Conservation (phyloP, 208 protist genomes). For the Leishmania major region DNA sequence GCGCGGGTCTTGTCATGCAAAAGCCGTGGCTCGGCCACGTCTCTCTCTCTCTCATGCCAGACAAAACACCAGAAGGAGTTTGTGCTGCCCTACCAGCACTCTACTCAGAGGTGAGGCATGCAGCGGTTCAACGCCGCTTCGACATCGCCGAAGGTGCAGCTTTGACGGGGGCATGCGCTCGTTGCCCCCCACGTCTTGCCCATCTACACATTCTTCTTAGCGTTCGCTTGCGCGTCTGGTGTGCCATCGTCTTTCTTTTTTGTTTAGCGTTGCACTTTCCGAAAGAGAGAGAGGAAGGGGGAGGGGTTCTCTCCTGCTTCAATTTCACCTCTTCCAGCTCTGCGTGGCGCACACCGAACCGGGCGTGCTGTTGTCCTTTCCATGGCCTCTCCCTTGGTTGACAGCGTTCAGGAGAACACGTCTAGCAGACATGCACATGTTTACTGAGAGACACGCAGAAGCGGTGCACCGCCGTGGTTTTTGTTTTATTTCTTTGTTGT, state of each 20-base stretch:
- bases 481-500: not conserved
- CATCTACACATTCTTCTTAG: not conserved
- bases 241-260: not conserved
- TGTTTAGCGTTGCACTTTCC: not conserved
- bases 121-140: not conserved
- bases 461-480: not conserved
- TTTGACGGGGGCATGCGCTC: not conserved
- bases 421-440: not conserved
- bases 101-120: not conserved
- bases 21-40: not conserved
- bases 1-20: no score
- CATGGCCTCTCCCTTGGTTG: not conserved
- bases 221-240: not conserved
- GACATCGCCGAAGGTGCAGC: not conserved
- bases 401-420: not conserved
- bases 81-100: not conserved
- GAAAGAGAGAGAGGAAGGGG: no score
- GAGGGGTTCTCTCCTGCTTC: not conserved
- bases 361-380: not conserved
- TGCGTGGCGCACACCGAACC: not conserved
- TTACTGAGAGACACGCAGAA: not conserved
- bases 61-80: not conserved
- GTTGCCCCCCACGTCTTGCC: not conserved
- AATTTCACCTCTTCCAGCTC: not conserved
- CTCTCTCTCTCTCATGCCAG: not conserved